Evolutionary conservation across 768 basidiomycete species (phyloP), one percentile per base, ranked within the genome.

Genomic region (Crepidotus variabilis): DNA sequence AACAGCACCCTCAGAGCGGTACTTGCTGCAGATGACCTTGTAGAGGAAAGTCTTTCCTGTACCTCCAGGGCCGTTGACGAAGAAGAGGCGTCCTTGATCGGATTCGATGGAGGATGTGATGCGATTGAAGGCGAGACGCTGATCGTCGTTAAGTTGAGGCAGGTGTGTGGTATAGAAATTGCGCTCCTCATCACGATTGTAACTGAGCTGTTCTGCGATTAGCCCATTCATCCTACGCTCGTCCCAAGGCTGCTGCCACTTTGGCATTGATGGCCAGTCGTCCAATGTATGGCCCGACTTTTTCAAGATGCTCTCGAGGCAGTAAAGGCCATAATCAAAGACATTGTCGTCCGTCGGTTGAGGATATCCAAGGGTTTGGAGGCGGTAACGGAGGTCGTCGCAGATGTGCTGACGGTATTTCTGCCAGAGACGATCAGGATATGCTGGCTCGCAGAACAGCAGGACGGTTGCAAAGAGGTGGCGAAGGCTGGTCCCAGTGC

Each of bases 31-130:
- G 45, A 78, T 59, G 2, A 72, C 66, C 2, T 72, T 76, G 54
- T 71, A 72, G 1, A 77, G 57, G 65, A 72, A 81, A 0, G 79
- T 80, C 54, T 81, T 81, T 11, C 79, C 76, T 51, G 71, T 71
- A 0, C 78, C 77, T 32, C 71, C 78, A 46, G 72, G 65, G 48
- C 77, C 75, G 59, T 74, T 65, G 6, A 81, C 54, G 49, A 79
- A 80, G 58, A 77, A 78, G 0, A 57, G 24, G 23, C 62, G 45
- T 0, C 66, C 69, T 6, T 47, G 8, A 9, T 61, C 32, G 1
- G 54, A 4, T 2, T 63, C 51, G 22, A 70, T 61, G 6, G 72
- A 67, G 11, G 61, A n/a, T 2, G 71, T 51, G 47, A 76, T 69
- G 0, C 24, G 20, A 23, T 72, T 54, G 58, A 59, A 74, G 2